Evolutionary conservation across 1,139 yeast genomes (phyloP).

Genomic region (Yamadazyma atlantica): DNA sequence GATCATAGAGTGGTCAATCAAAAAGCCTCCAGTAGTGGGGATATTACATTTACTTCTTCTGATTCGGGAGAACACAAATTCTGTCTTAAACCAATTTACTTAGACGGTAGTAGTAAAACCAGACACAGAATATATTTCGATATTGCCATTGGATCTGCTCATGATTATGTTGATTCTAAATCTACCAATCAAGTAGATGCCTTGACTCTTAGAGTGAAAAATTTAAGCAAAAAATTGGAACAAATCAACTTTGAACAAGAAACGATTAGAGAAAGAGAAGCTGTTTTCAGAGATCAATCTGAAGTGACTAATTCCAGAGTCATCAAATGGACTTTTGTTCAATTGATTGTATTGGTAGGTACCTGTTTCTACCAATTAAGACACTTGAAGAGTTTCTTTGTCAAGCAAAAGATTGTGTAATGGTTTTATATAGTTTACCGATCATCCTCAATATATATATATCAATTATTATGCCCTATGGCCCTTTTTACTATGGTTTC

Average conservation of each 20-base stretch:
- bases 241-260: slow-evolving; percentile 49
- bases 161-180: slow-evolving; percentile 50
- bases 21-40: slow-evolving; percentile 39
- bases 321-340: slow-evolving; percentile 47
- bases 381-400: slow-evolving; percentile 52
- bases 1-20: slow-evolving; percentile 45
- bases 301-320: slow-evolving; percentile 49
- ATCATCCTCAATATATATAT: too few relatives aligned
- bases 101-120: slow-evolving; percentile 31
- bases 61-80: slow-evolving; percentile 51
- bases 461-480: too few relatives aligned
- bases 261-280: slow-evolving; percentile 48
- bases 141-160: slow-evolving; percentile 47
- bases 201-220: slow-evolving; percentile 39
- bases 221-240: slow-evolving; percentile 42
- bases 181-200: slow-evolving; percentile 44
- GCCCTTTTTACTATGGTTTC: too few relatives aligned
- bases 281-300: slow-evolving; percentile 47
- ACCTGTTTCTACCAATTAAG: slow-evolving; percentile 51
- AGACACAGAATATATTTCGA: slow-evolving; percentile 47
- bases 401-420: slow-evolving; percentile 51
- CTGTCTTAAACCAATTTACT: slow-evolving; percentile 45
- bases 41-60: slow-evolving; percentile 42
- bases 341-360: slow-evolving; percentile 46
- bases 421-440: slow-evolving; percentile 1